Conservation (phyloP, 495 filamentous ascomycete species). For the Collariella sp. region DNA sequence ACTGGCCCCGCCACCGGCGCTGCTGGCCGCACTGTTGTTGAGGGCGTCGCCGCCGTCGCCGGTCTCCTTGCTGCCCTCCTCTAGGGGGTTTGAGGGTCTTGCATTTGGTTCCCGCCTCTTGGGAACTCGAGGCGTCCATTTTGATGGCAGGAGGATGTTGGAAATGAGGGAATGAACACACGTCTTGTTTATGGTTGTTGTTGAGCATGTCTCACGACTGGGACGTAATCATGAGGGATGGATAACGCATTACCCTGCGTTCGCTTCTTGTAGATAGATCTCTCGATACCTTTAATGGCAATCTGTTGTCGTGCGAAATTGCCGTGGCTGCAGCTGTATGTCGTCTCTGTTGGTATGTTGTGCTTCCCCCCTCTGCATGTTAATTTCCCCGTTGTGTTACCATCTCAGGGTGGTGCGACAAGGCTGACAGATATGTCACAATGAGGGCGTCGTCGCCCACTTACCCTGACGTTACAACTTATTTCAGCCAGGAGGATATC, state of each 20-base stretch:
- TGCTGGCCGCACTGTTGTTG: conserved; percentile 17
- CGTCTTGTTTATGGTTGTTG: not conserved
- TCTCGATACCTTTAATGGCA: conserved; percentile 1
- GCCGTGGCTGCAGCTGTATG: not conserved
- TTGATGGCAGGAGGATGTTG: not conserved
- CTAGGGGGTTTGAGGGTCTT: conserved; percentile 3
- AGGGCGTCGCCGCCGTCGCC: conserved; percentile 15
- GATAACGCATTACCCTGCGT: not conserved
- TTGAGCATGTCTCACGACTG: not conserved
- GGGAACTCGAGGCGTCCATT: not conserved
- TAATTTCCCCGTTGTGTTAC: conserved; percentile 17
- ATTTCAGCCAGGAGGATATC: no score
- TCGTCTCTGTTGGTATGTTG: not conserved
- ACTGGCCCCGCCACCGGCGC: conserved; percentile 14
- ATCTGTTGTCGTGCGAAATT: not conserved
- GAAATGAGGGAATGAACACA: not conserved
- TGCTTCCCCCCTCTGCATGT: not conserved
- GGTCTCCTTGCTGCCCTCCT: conserved; percentile 17
- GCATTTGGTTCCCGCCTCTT: not conserved
- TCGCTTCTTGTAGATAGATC: conserved; percentile 1
- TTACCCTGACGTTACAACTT: no score
- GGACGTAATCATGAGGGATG: not conserved
- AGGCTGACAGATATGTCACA: no score
- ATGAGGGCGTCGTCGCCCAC: no score
- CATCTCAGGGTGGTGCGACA: no score